Base-by-base conservation (phyloP, 2,329 filamentous ascomycete species). In the Cladophialophora exuberans region DNA sequence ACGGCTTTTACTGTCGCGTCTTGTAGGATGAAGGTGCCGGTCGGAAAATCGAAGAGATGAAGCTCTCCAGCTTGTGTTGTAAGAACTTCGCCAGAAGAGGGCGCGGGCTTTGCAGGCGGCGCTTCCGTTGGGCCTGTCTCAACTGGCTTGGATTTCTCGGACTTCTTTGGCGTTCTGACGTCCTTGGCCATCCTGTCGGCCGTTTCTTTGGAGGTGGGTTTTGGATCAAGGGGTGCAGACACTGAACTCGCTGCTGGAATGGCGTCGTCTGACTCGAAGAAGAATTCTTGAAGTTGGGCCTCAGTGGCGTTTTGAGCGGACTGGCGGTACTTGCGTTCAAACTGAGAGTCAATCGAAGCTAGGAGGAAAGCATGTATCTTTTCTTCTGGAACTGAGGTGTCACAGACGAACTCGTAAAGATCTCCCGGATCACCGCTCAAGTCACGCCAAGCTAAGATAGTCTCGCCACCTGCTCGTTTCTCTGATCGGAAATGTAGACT, bases 391-490 rank as follows among this genome's bases (percentile, higher is more conserved):
- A 88, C 83, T 10, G 86, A 85, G 33, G 79, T 72, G 73, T 97
- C 94, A 76, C 92, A 97, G 61, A 99, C 89, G 69, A 97, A 99
- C 72, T 99, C 93, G 80, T 90, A 99, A n/a, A 97, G 81, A 72
- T 99, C 94, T 50, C 91, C 93, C 26, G 84, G 82, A 77, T 99
- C 94, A 53, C 94, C 94, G 65, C 91, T 97, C 57, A 97, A 76
- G 69, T 99, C 94, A 64, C 88, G 87, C 94, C 94, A 99, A 56
- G 93, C 93, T 61, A 99, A 82, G 6, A 97, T 86, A 67, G 88
- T 90, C 65, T 95, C 89, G 18, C 88, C 89, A 31, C 84, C 85
- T 60, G 90, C 85, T 61, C 92, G 83, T 60, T 88, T 83, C 70
- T 95, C 90, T 38, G 90, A 88, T 54, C 93, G 87, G 67, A 99